Evolutionary conservation across 2,329 filamentous ascomycete genomes (phyloP).

Genomic region (Zalaria obscura): DNA sequence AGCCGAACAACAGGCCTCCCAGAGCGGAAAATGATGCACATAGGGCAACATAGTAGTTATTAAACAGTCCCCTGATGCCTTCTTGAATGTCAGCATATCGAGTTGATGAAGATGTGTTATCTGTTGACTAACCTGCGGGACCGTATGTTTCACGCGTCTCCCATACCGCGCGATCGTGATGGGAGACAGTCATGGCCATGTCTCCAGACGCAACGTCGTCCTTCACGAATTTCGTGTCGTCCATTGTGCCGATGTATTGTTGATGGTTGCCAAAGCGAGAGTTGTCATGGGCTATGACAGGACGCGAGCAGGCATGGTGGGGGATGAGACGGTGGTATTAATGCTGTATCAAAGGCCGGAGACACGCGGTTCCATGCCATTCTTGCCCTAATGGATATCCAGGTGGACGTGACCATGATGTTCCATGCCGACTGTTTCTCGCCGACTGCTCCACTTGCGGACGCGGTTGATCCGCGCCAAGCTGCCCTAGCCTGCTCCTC

Average conservation of each 20-base stretch:
- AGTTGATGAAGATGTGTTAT: not conserved
- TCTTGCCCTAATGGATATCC: too few species aligned
- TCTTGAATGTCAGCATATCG: not conserved
- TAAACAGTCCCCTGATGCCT: conserved; percentile 33
- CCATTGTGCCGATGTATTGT: not conserved
- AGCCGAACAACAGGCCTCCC: conserved; percentile 36
- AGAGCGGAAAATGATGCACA: conserved; percentile 38
- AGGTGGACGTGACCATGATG: too few species aligned
- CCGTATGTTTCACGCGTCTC: conserved; percentile 13
- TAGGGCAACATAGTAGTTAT: conserved; percentile 34
- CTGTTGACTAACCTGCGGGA: conserved; percentile 9
- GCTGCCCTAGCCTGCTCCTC: too few species aligned
- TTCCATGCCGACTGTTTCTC: too few species aligned
- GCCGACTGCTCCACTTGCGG: too few species aligned
- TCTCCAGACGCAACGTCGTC: not conserved
- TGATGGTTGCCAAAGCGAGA: too few species aligned
- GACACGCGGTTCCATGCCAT: too few species aligned
- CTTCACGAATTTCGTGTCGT: not conserved
- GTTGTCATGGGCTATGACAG: too few species aligned
- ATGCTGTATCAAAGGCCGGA: too few species aligned
- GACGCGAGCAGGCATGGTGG: too few species aligned
- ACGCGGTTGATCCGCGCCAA: too few species aligned
- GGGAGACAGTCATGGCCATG: conserved; percentile 4
- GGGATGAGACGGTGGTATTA: too few species aligned
- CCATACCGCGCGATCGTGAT: conserved; percentile 6